Evolutionary conservation across 2,329 filamentous ascomycete genomes (phyloP).

Genomic region (Tolypocladium tropicale): DNA sequence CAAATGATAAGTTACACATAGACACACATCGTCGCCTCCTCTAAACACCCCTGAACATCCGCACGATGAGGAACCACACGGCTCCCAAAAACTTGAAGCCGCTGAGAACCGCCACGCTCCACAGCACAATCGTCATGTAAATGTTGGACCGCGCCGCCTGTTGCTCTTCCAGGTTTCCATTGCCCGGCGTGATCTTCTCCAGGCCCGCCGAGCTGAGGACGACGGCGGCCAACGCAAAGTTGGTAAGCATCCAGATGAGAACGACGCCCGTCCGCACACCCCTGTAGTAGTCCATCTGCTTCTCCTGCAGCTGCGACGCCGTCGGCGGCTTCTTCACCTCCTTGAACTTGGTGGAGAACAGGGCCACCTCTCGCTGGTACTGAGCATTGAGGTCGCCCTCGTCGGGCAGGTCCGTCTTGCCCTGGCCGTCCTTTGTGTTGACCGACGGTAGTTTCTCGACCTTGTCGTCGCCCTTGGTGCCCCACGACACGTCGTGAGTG

Average conservation of each 20-base stretch:
- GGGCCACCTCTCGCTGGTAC: slow-evolving; percentile 74
- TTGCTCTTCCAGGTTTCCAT: slow-evolving; percentile 25
- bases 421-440: slow-evolving; percentile 76
- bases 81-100: slow-evolving; percentile 82
- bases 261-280: slow-evolving; percentile 90
- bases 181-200: slow-evolving; percentile 48
- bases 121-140: slow-evolving; percentile 80
- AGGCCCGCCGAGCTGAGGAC: slow-evolving; percentile 81
- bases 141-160: slow-evolving; percentile 55
- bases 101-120: slow-evolving; percentile 77
- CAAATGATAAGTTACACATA: not conserved
- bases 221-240: slow-evolving; percentile 77
- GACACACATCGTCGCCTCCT: not conserved
- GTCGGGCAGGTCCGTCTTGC: slow-evolving; percentile 92
- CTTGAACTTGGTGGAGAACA: slow-evolving; percentile 65
- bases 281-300: slow-evolving; percentile 97
- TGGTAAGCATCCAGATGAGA: slow-evolving; percentile 91
- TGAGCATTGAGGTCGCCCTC: slow-evolving; percentile 92
- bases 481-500: slow-evolving; percentile 95
- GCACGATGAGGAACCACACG: slow-evolving; percentile 83
- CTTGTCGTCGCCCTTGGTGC: slow-evolving; percentile 96
- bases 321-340: slow-evolving; percentile 56
- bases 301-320: slow-evolving; percentile 53
- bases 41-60: slow-evolving; percentile 69
- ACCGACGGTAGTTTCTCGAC: slow-evolving; percentile 82